A percentile compares a stretch with the other conserved stretches of the same genome.
phyloP scores from a whole-genome alignment of 495 filamentous ascomycete species.

The Penicillium paradoxum region DNA sequence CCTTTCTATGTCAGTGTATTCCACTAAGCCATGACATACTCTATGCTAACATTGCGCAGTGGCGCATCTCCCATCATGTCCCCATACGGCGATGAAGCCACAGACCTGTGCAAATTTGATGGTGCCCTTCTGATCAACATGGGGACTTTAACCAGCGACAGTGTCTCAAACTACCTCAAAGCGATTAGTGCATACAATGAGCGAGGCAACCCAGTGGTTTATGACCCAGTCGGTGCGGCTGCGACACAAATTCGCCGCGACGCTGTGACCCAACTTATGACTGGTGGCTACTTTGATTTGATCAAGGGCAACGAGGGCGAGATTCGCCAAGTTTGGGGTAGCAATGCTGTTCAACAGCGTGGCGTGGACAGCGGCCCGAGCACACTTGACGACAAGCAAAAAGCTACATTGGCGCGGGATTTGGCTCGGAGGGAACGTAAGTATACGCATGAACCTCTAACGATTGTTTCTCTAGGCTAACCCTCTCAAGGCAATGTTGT shows the following conservation, averaged over 20 bases:
- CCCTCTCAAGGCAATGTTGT: constrained; percentile 53
- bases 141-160: constrained; percentile 77
- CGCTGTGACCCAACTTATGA: constrained; percentile 67
- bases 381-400: constrained; percentile 48
- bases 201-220: constrained; percentile 66
- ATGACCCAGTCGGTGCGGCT: constrained; percentile 89
- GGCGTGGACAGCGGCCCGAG: constrained; percentile 80
- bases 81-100: constrained; percentile 76
- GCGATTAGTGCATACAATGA: constrained; percentile 75
- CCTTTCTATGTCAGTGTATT: constrained; percentile 54
- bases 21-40: not conserved
- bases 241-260: constrained; percentile 70
- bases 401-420: constrained; percentile 55
- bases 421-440: constrained; percentile 60
- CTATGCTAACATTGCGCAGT: constrained; percentile 24
- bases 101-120: constrained; percentile 62
- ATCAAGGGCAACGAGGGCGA: constrained; percentile 97
- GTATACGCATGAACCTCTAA: constrained; percentile 1
- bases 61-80: constrained; percentile 95
- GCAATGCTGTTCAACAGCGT: constrained; percentile 57
- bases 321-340: constrained; percentile 64
- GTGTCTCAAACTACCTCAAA: constrained; percentile 59
- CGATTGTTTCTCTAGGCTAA: not conserved
- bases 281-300: constrained; percentile 70
- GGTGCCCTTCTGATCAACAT: constrained; percentile 86